Percentiles rank a stretch among this genome's conserved stretches.
Evolutionary conservation across 441 rosid genomes (phyloP).

Genomic region (Pelargonium cotyledonis): DNA sequence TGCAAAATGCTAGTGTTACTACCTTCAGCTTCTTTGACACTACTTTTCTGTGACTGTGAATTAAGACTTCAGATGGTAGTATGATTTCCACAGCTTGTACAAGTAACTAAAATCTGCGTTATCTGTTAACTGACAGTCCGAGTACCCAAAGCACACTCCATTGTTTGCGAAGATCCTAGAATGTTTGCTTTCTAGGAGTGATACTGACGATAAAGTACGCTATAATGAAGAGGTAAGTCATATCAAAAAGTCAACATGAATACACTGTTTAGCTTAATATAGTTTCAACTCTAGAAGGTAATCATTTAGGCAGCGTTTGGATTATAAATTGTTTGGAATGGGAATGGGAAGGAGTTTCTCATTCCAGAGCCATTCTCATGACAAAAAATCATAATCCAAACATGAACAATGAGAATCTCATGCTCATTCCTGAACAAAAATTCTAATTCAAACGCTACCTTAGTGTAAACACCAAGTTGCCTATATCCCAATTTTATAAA

Average conservation of each 20-base stretch:
- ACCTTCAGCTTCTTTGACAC: no score
- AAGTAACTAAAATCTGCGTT: conserved; percentile 5
- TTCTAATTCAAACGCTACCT: not conserved
- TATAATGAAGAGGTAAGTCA: conserved; percentile 59
- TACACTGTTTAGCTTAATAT: conserved; percentile 5
- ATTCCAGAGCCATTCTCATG: no score
- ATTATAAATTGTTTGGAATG: no score
- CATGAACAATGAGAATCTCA: no score
- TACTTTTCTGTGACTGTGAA: not conserved
- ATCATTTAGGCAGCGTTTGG: not conserved
- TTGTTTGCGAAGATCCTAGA: conserved; percentile 85
- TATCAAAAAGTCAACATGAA: conserved; percentile 7
- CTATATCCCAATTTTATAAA: no score
- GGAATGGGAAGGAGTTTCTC: no score
- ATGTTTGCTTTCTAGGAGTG: conserved; percentile 55
- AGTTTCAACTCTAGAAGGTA: not conserved
- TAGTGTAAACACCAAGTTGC: not conserved
- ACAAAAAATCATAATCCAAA: no score
- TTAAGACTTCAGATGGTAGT: not conserved
- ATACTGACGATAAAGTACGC: conserved; percentile 52
- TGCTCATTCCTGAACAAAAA: no score
- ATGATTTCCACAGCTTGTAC: not conserved
- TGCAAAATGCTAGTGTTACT: not conserved
- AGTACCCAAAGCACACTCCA: conserved; percentile 69
- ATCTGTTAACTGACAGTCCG: conserved; percentile 52